These are phyloP conservation scores for Cladophialophora bantiana DNA, from an alignment of 2,329 filamentous ascomycete genomes.

Conservation along the genomic window DNA sequence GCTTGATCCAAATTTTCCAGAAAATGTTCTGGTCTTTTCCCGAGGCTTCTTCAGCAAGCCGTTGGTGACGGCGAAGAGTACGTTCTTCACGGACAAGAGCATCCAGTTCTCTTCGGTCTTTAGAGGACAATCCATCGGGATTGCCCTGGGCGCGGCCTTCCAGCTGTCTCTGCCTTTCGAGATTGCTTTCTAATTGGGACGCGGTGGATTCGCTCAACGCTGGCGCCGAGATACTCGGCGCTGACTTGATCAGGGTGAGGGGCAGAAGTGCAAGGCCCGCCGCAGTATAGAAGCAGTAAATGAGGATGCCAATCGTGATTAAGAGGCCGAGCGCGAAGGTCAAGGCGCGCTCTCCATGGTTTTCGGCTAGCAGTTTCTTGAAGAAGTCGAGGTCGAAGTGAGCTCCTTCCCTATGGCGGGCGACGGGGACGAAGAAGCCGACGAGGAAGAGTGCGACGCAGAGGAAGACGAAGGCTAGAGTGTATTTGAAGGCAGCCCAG, in stretches of 20 bases:
- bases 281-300: slow-evolving; percentile 89
- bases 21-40: slow-evolving; percentile 63
- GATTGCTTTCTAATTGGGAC: slow-evolving; percentile 82
- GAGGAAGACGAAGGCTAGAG: slow-evolving; percentile 79
- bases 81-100: slow-evolving; percentile 87
- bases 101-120: slow-evolving; percentile 89
- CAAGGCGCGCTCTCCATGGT: slow-evolving; percentile 89
- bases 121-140: slow-evolving; percentile 75
- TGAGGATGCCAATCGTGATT: slow-evolving; percentile 81
- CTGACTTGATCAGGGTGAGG: slow-evolving; percentile 88
- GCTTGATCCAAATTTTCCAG: slow-evolving; percentile 80
- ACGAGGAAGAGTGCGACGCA: slow-evolving; percentile 81
- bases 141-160: slow-evolving; percentile 83
- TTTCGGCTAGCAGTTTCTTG: slow-evolving; percentile 77
- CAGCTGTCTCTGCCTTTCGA: slow-evolving; percentile 89
- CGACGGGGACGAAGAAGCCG: slow-evolving; percentile 90
- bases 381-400: slow-evolving; percentile 90
- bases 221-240: slow-evolving; percentile 83
- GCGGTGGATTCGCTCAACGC: slow-evolving; percentile 78
- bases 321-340: slow-evolving; percentile 90
- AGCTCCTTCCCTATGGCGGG: slow-evolving; percentile 68
- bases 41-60: slow-evolving; percentile 80
- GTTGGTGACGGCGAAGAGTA: slow-evolving; percentile 86
- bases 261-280: slow-evolving; percentile 88
- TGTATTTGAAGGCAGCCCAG: slow-evolving; percentile 89